Percentiles rank a stretch among this genome's conserved stretches.
phyloP scores from a whole-genome alignment of 495 filamentous ascomycete species.

The Penicillium argentinense region DNA sequence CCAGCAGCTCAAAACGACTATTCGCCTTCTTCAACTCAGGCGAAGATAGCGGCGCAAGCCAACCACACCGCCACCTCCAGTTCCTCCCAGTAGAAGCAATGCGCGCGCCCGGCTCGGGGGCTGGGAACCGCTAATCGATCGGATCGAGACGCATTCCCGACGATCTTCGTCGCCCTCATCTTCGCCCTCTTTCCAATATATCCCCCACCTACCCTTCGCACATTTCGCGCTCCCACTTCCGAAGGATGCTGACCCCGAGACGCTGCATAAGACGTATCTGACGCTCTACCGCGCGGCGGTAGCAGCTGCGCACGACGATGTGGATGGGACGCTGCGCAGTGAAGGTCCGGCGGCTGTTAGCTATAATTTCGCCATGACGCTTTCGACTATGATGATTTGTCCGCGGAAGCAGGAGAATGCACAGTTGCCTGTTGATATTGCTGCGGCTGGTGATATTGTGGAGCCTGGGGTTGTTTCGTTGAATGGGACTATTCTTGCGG shows the following conservation, averaged over 20 bases:
- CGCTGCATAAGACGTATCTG: conserved; percentile 48
- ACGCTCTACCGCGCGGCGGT: conserved; percentile 57
- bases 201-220: conserved; percentile 47
- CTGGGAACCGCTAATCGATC: conserved; percentile 60
- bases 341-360: conserved; percentile 58
- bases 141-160: too few relatives aligned
- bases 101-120: conserved; percentile 45
- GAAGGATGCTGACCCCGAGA: conserved; percentile 32
- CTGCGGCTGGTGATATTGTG: conserved; percentile 28
- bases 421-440: conserved; percentile 29
- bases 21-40: conserved; percentile 88
- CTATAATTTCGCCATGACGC: conserved; percentile 80
- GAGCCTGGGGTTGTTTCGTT: conserved; percentile 60
- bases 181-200: conserved; percentile 22
- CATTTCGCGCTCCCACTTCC: conserved; percentile 51
- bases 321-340: conserved; percentile 11
- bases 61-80: conserved; percentile 79
- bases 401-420: conserved; percentile 55
- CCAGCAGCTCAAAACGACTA: conserved; percentile 32
- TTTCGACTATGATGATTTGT: conserved; percentile 63
- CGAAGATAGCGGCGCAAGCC: conserved; percentile 71
- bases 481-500: conserved; percentile 80
- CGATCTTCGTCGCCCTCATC: too few relatives aligned
- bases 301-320: conserved; percentile 32
- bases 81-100: conserved; percentile 71